Conservation (phyloP, 345 rosid genomes). For the Eutrema heterophyllum region DNA sequence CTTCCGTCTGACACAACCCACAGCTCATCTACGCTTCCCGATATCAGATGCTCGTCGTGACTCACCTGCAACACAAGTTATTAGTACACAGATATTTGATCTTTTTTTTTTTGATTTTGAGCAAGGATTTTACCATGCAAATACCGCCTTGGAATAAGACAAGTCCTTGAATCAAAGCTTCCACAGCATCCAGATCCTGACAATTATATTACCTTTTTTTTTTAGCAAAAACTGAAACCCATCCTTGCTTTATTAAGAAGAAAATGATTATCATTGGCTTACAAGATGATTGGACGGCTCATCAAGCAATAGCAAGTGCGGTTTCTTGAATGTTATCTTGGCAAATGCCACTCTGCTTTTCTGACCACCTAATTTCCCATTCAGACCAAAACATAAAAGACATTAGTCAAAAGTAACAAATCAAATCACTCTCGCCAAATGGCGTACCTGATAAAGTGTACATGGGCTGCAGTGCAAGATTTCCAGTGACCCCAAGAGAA, state of each 20-base stretch:
- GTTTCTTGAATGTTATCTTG: slow-evolving; percentile 97
- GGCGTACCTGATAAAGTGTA: slow-evolving; percentile 86
- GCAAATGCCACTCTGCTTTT: slow-evolving; percentile 99
- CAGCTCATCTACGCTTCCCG: slow-evolving; percentile 93
- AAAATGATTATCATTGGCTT: slow-evolving; percentile 31
- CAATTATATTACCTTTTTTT: not conserved
- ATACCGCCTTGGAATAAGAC: slow-evolving; percentile 97
- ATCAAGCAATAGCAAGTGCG: slow-evolving; percentile 92
- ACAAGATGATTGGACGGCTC: slow-evolving; percentile 99
- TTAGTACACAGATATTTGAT: too few relatives aligned
- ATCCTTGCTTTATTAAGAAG: not conserved
- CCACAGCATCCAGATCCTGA: slow-evolving; percentile 98
- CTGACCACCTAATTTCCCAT: slow-evolving; percentile 73
- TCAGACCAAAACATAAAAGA: slow-evolving; percentile 9
- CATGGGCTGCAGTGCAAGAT: slow-evolving; percentile 99
- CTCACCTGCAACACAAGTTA: slow-evolving; percentile 56
- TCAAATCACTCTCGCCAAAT: not conserved
- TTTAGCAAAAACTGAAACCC: slow-evolving; percentile 4
- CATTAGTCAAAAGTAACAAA: not conserved
- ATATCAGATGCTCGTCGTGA: slow-evolving; percentile 95
- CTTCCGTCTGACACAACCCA: slow-evolving; percentile 88
- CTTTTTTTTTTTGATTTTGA: not conserved
- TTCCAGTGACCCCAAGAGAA: slow-evolving; percentile 96
- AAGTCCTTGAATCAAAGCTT: slow-evolving; percentile 97
- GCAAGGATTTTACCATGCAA: slow-evolving; percentile 53